Evolutionary conservation across 1,284 basidiomycete genomes (phyloP).

Genomic region (Mycena sp.): DNA sequence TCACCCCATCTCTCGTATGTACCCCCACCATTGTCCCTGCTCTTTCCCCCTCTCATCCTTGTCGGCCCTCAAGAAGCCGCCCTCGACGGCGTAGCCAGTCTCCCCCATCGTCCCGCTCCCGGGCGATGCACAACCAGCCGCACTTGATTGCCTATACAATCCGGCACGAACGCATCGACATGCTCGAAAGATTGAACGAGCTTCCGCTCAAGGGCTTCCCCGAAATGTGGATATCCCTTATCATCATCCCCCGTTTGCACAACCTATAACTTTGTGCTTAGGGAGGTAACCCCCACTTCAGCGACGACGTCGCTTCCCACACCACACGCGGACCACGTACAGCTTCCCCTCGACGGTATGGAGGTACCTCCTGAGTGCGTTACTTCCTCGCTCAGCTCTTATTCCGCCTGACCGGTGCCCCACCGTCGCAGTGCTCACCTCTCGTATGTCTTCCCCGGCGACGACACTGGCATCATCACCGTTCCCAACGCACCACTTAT

Average conservation of each 20-base stretch:
- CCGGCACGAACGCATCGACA: slow-evolving; percentile 25
- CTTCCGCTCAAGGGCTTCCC: slow-evolving; percentile 44
- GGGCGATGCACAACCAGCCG: background rate
- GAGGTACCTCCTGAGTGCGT: slow-evolving; percentile 20
- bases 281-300: slow-evolving; percentile 46
- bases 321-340: slow-evolving; percentile 27
- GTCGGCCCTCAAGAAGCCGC: too few relatives aligned
- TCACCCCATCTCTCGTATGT: too few relatives aligned
- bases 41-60: too few relatives aligned
- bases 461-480: slow-evolving; percentile 41
- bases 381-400: background rate
- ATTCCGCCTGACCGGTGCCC: slow-evolving; percentile 15
- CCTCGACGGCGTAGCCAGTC: too few relatives aligned
- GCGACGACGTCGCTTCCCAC: slow-evolving; percentile 50
- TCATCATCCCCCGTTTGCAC: slow-evolving; percentile 24
- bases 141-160: background rate
- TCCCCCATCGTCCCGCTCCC: background rate
- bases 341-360: slow-evolving; percentile 13
- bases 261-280: slow-evolving; percentile 29
- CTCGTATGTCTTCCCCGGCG: slow-evolving; percentile 29
- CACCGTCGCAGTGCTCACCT: slow-evolving; percentile 34
- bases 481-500: slow-evolving; percentile 54
- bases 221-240: slow-evolving; percentile 37
- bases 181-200: slow-evolving; percentile 40
- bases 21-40: too few relatives aligned